Evolutionary conservation across 371 early-diverging fungal species (phyloP).

Genomic region (Mucor indicus): DNA sequence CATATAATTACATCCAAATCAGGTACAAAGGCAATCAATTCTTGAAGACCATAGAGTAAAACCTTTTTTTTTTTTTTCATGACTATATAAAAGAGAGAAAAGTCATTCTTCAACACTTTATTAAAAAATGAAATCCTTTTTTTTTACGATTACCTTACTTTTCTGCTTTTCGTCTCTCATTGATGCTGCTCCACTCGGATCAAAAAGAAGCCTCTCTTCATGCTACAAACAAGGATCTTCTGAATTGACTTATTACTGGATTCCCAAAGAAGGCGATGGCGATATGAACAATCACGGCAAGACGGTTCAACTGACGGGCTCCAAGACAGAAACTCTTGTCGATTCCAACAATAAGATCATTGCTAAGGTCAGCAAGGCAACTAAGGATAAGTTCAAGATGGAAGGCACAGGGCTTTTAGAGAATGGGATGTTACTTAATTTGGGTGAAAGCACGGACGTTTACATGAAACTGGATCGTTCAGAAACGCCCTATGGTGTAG

Average conservation of each 20-base stretch:
- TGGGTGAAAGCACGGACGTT: conserved; percentile 9
- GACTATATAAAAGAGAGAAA: too few relatives aligned
- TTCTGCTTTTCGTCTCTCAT: too few relatives aligned
- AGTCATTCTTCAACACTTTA: too few relatives aligned
- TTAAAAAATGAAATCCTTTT: too few relatives aligned
- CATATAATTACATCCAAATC: too few relatives aligned
- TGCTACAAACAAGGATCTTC: conserved; percentile 26
- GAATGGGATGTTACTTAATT: conserved; percentile 25
- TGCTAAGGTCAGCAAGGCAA: conserved; percentile 23
- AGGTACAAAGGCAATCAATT: too few relatives aligned
- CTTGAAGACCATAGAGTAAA: too few relatives aligned
- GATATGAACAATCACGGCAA: conserved; percentile 34
- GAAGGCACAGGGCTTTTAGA: conserved; percentile 31
- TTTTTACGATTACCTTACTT: too few relatives aligned
- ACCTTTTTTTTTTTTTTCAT: too few relatives aligned
- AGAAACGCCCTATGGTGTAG: conserved; percentile 18
- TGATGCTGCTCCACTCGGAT: background rate
- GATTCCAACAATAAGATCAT: conserved; percentile 10
- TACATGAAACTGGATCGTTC: conserved; percentile 14
- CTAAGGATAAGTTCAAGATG: conserved; percentile 35
- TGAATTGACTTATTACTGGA: conserved; percentile 28
- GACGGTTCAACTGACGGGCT: conserved; percentile 14
- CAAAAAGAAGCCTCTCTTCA: background rate
- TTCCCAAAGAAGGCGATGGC: conserved; percentile 28
- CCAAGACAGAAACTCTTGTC: conserved; percentile 8